Percentiles rank a stretch among this genome's conserved stretches.
phyloP scores from a whole-genome alignment of 179 eudicot species.

The Carnegiea gigantea region DNA sequence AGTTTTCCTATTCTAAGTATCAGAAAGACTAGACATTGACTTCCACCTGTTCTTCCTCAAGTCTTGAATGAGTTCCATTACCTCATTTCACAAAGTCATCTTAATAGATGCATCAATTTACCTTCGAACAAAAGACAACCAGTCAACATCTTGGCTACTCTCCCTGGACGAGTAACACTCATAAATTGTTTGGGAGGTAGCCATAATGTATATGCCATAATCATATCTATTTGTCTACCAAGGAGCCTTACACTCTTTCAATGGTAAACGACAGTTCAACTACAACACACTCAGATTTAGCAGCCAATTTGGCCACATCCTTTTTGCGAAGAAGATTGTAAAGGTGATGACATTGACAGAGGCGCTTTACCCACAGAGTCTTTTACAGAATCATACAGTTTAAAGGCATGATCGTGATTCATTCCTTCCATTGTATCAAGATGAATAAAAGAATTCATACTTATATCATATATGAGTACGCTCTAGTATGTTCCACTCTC shows the following conservation, averaged over 20 bases:
- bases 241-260: constrained; percentile 4
- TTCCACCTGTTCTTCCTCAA: background rate
- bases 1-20: background rate
- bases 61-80: background rate
- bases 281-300: background rate
- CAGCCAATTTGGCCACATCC: background rate
- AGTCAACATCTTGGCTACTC: background rate
- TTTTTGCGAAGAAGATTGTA: constrained; percentile 8
- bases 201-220: constrained; percentile 24
- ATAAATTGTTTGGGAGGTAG: constrained; percentile 14
- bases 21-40: background rate
- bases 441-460: constrained; percentile 20
- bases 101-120: background rate
- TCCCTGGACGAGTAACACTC: background rate
- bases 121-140: background rate
- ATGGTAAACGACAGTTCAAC: background rate
- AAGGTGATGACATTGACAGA: background rate
- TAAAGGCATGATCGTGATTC: constrained; percentile 6
- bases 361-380: constrained; percentile 8
- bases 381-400: constrained; percentile 24
- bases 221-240: constrained; percentile 23
- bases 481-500: background rate
- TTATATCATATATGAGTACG: constrained; percentile 15
- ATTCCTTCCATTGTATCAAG: constrained; percentile 1
- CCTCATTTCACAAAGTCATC: background rate